Evolutionary conservation across 2,329 filamentous ascomycete genomes (phyloP).

Genomic region (Bipolaris oryzae): DNA sequence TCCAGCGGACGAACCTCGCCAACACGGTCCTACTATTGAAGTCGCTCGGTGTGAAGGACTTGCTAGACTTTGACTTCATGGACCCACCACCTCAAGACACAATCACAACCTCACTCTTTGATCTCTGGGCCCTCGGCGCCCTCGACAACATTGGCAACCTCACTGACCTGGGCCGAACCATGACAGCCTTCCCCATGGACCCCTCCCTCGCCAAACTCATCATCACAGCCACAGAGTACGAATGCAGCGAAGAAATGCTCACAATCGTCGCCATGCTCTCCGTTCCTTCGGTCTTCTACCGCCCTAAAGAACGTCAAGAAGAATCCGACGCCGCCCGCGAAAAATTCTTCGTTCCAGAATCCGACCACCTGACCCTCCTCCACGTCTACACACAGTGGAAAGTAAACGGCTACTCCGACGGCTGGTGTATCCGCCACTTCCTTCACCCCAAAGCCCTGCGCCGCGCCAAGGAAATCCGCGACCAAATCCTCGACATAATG

Average conservation of each 20-base stretch:
- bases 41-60: constrained; percentile 88
- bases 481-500: constrained; percentile 94
- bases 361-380: constrained; percentile 91
- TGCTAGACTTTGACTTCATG: constrained; percentile 99
- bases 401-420: constrained; percentile 84
- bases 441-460: constrained; percentile 93
- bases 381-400: constrained; percentile 98
- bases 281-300: constrained; percentile 94
- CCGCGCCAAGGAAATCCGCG: constrained; percentile 89
- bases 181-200: constrained; percentile 99
- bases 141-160: constrained; percentile 93
- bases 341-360: constrained; percentile 98
- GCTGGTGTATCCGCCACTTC: constrained; percentile 93
- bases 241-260: constrained; percentile 95
- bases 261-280: constrained; percentile 98
- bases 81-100: constrained; percentile 97
- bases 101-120: constrained; percentile 95
- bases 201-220: constrained; percentile 92
- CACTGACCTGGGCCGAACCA: constrained; percentile 82
- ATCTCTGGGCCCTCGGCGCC: constrained; percentile 93
- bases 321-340: constrained; percentile 94
- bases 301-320: constrained; percentile 94
- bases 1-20: constrained; percentile 92
- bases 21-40: constrained; percentile 96
- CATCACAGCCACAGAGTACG: constrained; percentile 87